Conservation (phyloP, 768 basidiomycete genomes). For the Sarcodon aspratus region DNA sequence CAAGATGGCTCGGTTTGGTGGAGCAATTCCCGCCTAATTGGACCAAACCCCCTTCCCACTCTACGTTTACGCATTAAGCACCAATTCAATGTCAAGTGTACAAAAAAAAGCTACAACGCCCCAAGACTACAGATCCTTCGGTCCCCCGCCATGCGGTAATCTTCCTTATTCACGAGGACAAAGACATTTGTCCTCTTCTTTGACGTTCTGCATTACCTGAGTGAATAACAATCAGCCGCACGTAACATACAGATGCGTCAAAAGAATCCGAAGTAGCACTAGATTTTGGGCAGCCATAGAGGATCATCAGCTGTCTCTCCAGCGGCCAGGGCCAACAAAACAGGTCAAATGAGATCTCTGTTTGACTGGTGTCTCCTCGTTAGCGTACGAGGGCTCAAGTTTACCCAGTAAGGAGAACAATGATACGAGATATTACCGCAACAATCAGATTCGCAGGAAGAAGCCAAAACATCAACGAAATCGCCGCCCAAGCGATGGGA, state of each 20-base stretch:
- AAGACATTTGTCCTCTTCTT: slow-evolving; percentile 36
- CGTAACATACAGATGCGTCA: background rate
- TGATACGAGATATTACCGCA: background rate
- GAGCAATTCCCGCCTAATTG: too few species aligned
- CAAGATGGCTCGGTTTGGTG: background rate
- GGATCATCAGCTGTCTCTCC: background rate
- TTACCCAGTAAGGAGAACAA: background rate
- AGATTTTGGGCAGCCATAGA: background rate
- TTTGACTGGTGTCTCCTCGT: background rate
- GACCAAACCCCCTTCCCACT: too few species aligned
- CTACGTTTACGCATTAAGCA: too few species aligned
- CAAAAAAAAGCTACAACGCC: background rate
- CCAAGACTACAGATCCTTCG: background rate
- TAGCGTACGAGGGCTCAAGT: too few species aligned
- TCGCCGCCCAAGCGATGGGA: background rate
- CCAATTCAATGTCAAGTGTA: background rate
- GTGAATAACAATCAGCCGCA: background rate
- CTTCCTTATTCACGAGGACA: slow-evolving; percentile 21
- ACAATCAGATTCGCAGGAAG: background rate
- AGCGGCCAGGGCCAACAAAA: too few species aligned
- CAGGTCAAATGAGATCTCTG: background rate
- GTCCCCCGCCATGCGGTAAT: background rate
- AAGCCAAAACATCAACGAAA: background rate
- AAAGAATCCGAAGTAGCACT: background rate
- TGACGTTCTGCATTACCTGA: slow-evolving; percentile 38